These are phyloP conservation scores for Schizophyllum amplum DNA, from an alignment of 1,284 basidiomycete species.

Conservation along the genomic window DNA sequence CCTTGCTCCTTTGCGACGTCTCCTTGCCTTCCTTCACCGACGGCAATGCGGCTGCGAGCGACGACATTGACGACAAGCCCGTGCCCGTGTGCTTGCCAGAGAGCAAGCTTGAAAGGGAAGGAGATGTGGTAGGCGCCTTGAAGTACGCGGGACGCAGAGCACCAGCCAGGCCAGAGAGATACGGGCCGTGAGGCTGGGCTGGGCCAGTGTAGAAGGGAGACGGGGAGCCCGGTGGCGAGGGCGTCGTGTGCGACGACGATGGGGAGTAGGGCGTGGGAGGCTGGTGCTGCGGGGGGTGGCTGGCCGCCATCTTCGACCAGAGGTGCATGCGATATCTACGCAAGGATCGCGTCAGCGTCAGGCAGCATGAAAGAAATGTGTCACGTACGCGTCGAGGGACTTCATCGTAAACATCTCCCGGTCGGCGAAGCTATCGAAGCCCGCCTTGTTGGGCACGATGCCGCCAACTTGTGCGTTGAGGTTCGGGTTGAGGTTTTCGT, in stretches of 20 bases:
- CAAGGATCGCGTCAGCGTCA: constrained; percentile 2
- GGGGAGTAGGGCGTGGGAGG: constrained; percentile 4
- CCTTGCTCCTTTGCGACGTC: neutral
- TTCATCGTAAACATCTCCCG: constrained; percentile 76
- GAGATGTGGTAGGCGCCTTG: constrained; percentile 14
- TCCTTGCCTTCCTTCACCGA: constrained; percentile 10
- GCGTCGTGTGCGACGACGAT: constrained; percentile 15
- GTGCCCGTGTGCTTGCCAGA: constrained; percentile 9
- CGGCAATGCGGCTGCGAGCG: constrained; percentile 14
- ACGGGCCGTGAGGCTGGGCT: constrained; percentile 5
- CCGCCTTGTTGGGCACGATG: constrained; percentile 9
- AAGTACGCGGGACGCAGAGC: constrained; percentile 53
- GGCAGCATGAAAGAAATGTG: constrained; percentile 11
- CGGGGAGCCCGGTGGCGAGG: constrained; percentile 8
- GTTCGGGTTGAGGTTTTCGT: constrained; percentile 23
- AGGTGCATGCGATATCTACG: constrained; percentile 72
- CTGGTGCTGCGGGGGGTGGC: constrained; percentile 28
- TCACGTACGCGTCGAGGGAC: constrained; percentile 66
- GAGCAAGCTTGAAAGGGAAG: constrained; percentile 5
- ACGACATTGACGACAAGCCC: constrained; percentile 10
- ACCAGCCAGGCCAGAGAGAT: constrained; percentile 40
- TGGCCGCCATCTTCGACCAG: constrained; percentile 73
- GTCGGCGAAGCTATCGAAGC: constrained; percentile 68
- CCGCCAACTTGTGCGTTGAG: constrained; percentile 6
- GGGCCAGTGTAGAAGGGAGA: neutral